Conservation (phyloP, 495 filamentous ascomycete species). For the Neurospora terricola region DNA sequence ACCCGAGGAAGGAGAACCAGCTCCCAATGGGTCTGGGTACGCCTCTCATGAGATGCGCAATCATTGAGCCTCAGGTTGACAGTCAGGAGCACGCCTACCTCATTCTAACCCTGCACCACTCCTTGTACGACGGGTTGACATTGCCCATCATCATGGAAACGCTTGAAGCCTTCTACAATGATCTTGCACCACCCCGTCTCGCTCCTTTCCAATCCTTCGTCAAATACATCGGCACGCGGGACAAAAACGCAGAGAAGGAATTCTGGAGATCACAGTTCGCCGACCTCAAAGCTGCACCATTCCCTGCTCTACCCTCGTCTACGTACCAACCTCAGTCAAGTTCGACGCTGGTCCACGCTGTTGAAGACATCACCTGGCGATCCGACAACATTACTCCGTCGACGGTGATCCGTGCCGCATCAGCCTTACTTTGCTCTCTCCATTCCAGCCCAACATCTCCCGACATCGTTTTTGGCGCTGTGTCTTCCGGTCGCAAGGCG, state of each 20-base stretch:
- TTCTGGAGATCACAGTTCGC: slow-evolving; percentile 37
- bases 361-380: slow-evolving; percentile 34
- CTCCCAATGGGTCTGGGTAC: slow-evolving; percentile 44
- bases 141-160: slow-evolving; percentile 45
- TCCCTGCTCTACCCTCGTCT: slow-evolving; percentile 44
- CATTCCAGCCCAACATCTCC: slow-evolving; percentile 21
- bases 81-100: slow-evolving; percentile 36
- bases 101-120: slow-evolving; percentile 56
- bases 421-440: slow-evolving; percentile 46
- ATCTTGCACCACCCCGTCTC: slow-evolving; percentile 31
- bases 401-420: slow-evolving; percentile 50
- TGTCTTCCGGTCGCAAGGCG: slow-evolving; percentile 38
- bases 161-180: slow-evolving; percentile 32
- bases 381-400: slow-evolving; percentile 38
- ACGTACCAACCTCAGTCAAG: slow-evolving; percentile 45
- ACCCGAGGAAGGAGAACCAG: slow-evolving; percentile 32
- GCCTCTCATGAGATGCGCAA: slow-evolving; percentile 43
- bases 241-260: slow-evolving; percentile 18
- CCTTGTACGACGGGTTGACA: slow-evolving; percentile 60
- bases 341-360: slow-evolving; percentile 32
- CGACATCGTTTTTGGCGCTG: slow-evolving; percentile 44
- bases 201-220: slow-evolving; percentile 36
- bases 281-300: slow-evolving; percentile 43
- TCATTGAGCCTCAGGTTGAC: slow-evolving; percentile 24
- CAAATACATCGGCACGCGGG: slow-evolving; percentile 25